phyloP scores from a whole-genome alignment of 192 early-diverging fungal species.

The Rhizophagus clarus region DNA sequence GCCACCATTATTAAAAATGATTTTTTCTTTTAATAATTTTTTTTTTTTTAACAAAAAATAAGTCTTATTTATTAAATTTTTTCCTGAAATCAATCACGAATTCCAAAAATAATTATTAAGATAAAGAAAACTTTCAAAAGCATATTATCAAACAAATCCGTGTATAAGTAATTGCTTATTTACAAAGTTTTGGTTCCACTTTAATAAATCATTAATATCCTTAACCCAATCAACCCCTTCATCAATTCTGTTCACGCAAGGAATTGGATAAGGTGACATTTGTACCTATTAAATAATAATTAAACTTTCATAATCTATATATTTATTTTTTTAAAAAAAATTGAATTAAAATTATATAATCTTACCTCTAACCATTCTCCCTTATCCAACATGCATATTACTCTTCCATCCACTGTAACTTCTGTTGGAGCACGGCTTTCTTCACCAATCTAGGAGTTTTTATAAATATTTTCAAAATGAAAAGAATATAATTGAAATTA shows the following conservation, averaged over 20 bases:
- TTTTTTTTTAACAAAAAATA: too few relatives aligned
- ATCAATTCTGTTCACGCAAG: conserved; percentile 71
- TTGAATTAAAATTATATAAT: not conserved
- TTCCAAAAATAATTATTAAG: too few relatives aligned
- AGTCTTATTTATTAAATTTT: too few relatives aligned
- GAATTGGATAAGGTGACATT: conserved; percentile 75
- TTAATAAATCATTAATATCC: conserved; percentile 83
- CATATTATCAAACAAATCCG: not conserved
- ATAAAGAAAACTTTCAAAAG: too few relatives aligned
- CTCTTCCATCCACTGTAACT: conserved; percentile 78
- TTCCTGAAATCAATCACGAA: too few relatives aligned
- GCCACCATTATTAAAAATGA: too few relatives aligned
- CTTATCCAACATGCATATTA: conserved; percentile 66
- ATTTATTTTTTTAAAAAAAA: conserved; percentile 15
- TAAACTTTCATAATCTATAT: conserved; percentile 5
- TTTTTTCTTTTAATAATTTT: too few relatives aligned
- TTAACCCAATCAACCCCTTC: conserved; percentile 74
- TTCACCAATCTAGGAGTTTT: conserved; percentile 50
- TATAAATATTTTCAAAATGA: not conserved
- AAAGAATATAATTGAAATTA: not conserved
- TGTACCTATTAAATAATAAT: conserved; percentile 45
- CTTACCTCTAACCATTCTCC: conserved; percentile 66
- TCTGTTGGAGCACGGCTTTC: conserved; percentile 65
- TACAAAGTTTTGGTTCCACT: conserved; percentile 84
- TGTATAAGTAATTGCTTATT: conserved; percentile 31